Base-by-base conservation (phyloP, 352 stramenopile species). In the Phytopythium litorale region DNA sequence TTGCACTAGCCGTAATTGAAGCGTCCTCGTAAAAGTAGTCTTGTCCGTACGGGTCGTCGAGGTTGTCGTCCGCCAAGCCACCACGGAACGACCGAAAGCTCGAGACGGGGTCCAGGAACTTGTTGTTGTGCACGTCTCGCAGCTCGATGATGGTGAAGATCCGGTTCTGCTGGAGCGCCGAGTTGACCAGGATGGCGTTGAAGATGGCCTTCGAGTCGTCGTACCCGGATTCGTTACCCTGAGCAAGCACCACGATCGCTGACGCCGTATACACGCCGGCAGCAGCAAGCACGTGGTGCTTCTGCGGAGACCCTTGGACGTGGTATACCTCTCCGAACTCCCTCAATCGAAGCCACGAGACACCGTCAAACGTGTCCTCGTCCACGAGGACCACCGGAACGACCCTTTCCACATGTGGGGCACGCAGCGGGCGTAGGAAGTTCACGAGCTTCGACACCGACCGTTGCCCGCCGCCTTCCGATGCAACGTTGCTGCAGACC, bases 111-210 rank as follows among this genome's bases (percentile, higher is more conserved):
- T 95, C 86, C 46, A 95, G 65, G 37, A 89, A 95, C 21, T 81
- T 83, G 67, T 92, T 92, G 68, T 92, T 93, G 60, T 89, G 78
- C 12, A 91, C 81, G 57, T 95, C 84, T 46, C 85, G 81, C 12
- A 95, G 75, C 64, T 95, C 86, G 30, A 95, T 89, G 60, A 95
- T 93, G 2, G 86, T 92, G 64, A 95, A 95, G 32, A 89, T 88
- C 33, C 74, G 50, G 62, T 75, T 88, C 33, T 71, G 72, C 57
- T 88, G 69, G 16, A 92, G 65, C 15, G 86, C 86, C 8, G 78
- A 78, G 66, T 90, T 91, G 23, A 95, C 70, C 18, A 95, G 72
- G 48, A 93, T 93, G 5, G 86, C 84, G 50, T 93, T 95, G 58
- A 95, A 93, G 28, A 95, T 92, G 7, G 84, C 81, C 62, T 93